These are phyloP conservation scores for Neolentinus lepideus DNA, from an alignment of 1,284 basidiomycete species.

Conservation along the genomic window DNA sequence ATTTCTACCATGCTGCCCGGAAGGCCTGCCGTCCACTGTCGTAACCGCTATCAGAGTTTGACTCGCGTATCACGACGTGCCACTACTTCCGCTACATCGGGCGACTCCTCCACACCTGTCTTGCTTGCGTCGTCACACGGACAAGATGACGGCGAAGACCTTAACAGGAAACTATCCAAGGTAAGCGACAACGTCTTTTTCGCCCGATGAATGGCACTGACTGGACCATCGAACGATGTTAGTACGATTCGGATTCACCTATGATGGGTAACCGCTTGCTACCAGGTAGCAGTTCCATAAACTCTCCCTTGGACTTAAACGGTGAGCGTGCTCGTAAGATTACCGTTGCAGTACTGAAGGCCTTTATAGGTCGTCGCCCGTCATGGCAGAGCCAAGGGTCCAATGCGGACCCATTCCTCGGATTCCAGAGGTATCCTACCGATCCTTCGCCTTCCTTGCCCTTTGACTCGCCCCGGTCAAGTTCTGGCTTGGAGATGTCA, in stretches of 20 bases:
- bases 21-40: slow-evolving; percentile 7
- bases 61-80: not conserved
- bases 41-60: slow-evolving; percentile 5
- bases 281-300: not conserved
- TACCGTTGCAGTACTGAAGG: not conserved
- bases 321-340: not conserved
- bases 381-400: not conserved
- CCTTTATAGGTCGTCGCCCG: not conserved
- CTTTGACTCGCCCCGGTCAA: not conserved
- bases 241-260: not conserved
- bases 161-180: not conserved
- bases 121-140: not conserved
- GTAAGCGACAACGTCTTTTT: not conserved
- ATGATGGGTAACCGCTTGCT: not conserved
- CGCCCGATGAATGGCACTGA: not conserved
- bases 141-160: not conserved
- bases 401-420: not conserved
- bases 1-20: slow-evolving; percentile 6
- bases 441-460: not conserved
- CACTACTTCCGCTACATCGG: not conserved
- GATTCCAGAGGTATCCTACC: not conserved
- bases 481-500: not conserved
- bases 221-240: not conserved
- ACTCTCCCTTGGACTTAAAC: not conserved
- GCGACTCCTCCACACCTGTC: not conserved